Base-by-base conservation (phyloP, 768 basidiomycete genomes). In the Russula dissimulans region DNA sequence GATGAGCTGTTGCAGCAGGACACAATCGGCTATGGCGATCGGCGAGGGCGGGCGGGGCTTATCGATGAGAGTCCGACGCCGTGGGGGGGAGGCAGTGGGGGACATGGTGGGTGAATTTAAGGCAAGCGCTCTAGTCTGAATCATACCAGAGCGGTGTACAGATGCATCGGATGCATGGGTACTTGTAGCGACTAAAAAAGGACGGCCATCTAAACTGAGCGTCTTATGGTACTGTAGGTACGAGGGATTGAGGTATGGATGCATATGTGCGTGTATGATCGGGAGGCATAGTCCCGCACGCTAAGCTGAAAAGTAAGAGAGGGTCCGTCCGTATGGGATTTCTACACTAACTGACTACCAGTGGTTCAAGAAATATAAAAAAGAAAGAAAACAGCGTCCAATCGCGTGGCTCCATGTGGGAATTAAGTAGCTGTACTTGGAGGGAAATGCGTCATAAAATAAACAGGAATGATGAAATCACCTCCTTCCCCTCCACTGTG, bases 11-110 rank as follows among this genome's bases (percentile, higher is more conserved):
- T 86, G 56, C 77, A 86, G 59, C 77, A 86, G 59, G 83, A 87
- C 65, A 86, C 85, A 29, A 78, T 81, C 52, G 83, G 79, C 6
- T 80, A 84, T 61, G 81, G 83, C 12, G 72, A 74, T 5, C 81
- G 80, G 61, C 74, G 82, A 60, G 78, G 76, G 36, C 72, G 72
- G 53, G 75, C 67, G 22, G 79, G 79, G n/a, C 71, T 75, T 31
- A 72, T 82, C 0, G 82, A 83, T 61, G 84, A 87, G 69, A 87
- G 79, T 60, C 86, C 86, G 48, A 87, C 86, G 15, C 86, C 86
- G 56, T 68, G 72, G 70, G 59, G 58, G 6, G 41, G 22, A 17
- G 41, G 41, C 12, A 15, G 48, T 14, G 38, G 45, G 6, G 57
- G 50, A 44, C 47, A 18, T 1, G 22, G 31, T 15, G 57, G 42